Evolutionary conservation across 148 eudicot species (phyloP).

Genomic region (Vaccinium corymbosum): DNA sequence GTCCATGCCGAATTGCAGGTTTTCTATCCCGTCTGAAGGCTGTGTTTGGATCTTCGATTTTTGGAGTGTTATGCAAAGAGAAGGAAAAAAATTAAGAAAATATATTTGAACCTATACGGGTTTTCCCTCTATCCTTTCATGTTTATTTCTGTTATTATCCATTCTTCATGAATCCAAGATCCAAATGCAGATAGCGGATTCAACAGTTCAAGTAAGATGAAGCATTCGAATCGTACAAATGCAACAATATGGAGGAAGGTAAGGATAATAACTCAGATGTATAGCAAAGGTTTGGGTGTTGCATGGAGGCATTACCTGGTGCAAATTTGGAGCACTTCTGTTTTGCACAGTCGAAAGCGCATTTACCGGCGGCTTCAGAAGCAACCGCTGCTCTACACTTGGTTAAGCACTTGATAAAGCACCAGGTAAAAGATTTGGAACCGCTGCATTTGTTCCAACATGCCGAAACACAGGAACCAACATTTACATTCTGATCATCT

Average conservation of each 20-base stretch:
- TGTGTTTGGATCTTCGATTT: neutral
- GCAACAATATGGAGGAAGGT: neutral
- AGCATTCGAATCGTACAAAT: neutral
- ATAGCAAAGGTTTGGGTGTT: neutral
- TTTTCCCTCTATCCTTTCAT: neutral
- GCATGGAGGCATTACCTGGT: neutral
- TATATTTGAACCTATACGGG: neutral
- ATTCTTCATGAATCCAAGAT: neutral
- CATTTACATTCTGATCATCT: neutral
- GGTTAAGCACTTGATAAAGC: neutral
- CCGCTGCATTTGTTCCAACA: neutral
- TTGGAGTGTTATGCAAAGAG: neutral
- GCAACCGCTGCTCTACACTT: neutral
- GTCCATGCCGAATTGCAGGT: neutral
- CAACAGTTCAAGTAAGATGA: neutral
- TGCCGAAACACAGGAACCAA: neutral
- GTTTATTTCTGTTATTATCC: neutral
- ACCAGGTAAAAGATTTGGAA: neutral
- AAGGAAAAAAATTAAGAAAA: neutral
- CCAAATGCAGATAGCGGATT: neutral
- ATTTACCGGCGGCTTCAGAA: neutral
- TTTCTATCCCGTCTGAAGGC: neutral
- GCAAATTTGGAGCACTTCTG: neutral
- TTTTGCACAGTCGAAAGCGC: neutral
- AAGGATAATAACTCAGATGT: neutral